Base-by-base conservation (phyloP, 371 early-diverging fungal genomes). In the Apophysomyces sp. region DNA sequence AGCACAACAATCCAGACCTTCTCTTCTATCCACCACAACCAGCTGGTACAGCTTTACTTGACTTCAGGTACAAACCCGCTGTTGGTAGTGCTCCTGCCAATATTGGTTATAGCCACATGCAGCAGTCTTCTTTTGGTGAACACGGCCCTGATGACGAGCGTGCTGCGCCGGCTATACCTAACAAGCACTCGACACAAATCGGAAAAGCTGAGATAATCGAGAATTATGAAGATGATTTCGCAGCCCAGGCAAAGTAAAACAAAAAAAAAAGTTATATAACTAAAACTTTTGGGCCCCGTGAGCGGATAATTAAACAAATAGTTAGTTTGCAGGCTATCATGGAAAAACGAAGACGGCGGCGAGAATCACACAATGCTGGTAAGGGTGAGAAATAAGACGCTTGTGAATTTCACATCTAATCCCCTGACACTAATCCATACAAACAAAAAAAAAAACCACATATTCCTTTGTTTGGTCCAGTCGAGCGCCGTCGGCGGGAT, bases 401-500 rank as follows among this genome's bases (percentile, higher is more conserved):
- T n/a, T n/a, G n/a, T 24, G 18, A 12, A 57, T 24, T 27, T 27
- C 21, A 8, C 13, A 28, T 13, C 3, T 12, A 16, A 13, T 37
- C 49, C 49, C 49, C 49, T 44, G 49, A 44, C 21, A 41, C 18
- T n/a, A n/a, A n/a, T n/a, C n/a, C n/a, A n/a, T n/a, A 44, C 49
- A 44, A 44, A 44, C 21, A 21, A 21, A 21, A 44, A 28, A 34
- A 34, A 13, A 44, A 44, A 44, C 30, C 36, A 15, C 52, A 12
- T 27, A 27, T 12, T 65, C 31, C 57, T 6, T 41, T 39, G 36
- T 55, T 27, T 54, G 34, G 41, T 40, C 24, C 65, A 80, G 94
- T 96, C 26, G 97, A 96, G 67, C 81, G 96, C 60, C 88, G 97
- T 30, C 83, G 97, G 27, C 85, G 97, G 40, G 97, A 96, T 71